Conservation (phyloP, 1,284 basidiomycete genomes). For the Sporisorium iseilematis-ciliati region DNA sequence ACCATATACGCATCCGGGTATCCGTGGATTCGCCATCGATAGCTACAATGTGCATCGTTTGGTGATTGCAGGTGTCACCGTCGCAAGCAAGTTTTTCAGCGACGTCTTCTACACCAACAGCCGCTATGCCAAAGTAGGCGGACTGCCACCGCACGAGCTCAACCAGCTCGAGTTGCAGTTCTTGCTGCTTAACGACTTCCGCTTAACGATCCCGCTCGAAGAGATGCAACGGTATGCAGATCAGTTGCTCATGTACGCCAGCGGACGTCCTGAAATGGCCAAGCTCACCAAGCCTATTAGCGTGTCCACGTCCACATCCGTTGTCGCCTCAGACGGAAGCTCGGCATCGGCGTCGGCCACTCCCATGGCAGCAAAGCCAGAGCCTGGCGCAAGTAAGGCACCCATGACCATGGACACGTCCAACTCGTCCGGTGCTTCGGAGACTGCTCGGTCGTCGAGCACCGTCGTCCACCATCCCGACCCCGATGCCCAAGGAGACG, state of each 20-base stretch:
- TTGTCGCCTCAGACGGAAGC: not conserved
- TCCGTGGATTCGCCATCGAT: slow-evolving; percentile 88
- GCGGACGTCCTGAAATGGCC: slow-evolving; percentile 42
- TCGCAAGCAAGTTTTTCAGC: slow-evolving; percentile 98
- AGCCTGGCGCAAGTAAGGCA: not conserved
- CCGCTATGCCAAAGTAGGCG: slow-evolving; percentile 97
- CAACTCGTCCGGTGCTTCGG: not conserved
- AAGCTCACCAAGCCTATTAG: slow-evolving; percentile 29
- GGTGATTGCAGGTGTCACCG: slow-evolving; percentile 96
- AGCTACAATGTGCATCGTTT: slow-evolving; percentile 95
- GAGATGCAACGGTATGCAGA: slow-evolving; percentile 97
- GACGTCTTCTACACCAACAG: slow-evolving; percentile 99
- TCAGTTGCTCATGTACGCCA: slow-evolving; percentile 77
- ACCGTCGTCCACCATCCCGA: not conserved
- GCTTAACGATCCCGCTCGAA: slow-evolving; percentile 84
- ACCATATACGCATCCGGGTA: slow-evolving; percentile 52
- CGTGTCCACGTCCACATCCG: not conserved
- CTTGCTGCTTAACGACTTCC: slow-evolving; percentile 93
- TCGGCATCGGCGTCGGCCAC: not conserved
- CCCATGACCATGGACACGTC: not conserved
- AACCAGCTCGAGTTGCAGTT: slow-evolving; percentile 98
- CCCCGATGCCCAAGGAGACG: slow-evolving; percentile 34
- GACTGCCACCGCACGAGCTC: slow-evolving; percentile 90
- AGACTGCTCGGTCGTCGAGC: slow-evolving; percentile 4
- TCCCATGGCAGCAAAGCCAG: not conserved